phyloP scores from a whole-genome alignment of 331 rosid genomes.

The Dryas integrifolia region DNA sequence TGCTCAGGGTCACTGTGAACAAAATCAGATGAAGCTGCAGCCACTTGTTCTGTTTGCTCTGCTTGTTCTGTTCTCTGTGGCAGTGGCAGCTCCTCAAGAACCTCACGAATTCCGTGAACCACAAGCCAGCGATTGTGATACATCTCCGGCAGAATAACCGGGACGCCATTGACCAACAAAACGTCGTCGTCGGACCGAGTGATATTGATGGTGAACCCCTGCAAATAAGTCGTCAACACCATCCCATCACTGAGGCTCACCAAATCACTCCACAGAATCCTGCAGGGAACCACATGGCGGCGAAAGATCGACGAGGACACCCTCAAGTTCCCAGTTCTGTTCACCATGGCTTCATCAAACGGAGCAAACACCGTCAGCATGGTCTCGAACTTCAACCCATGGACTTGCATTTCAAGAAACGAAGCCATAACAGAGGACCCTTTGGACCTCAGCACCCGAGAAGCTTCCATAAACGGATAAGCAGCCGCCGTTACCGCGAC shows the following conservation, averaged over 20 bases:
- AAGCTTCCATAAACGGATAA: constrained; percentile 26
- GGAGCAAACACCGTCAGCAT: constrained; percentile 45
- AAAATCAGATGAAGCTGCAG: constrained; percentile 14
- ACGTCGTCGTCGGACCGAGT: constrained; percentile 14
- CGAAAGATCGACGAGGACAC: constrained; percentile 32
- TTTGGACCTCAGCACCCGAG: constrained; percentile 30
- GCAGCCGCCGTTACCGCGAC: background rate
- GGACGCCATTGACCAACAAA: constrained; percentile 34
- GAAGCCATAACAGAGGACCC: constrained; percentile 46
- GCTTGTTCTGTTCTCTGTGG: constrained; percentile 2
- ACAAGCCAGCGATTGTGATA: constrained; percentile 41
- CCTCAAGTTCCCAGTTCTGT: constrained; percentile 16
- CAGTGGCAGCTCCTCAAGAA: constrained; percentile 24
- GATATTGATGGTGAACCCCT: constrained; percentile 38
- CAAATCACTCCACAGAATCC: constrained; percentile 45
- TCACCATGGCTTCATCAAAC: constrained; percentile 25
- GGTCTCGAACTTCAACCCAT: constrained; percentile 26
- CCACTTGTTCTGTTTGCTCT: background rate
- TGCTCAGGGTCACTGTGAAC: constrained; percentile 7
- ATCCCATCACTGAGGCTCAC: constrained; percentile 28
- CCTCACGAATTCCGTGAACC: constrained; percentile 47
- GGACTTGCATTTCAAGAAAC: constrained; percentile 42
- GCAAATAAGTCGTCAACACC: constrained; percentile 32
- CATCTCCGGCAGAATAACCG: constrained; percentile 46
- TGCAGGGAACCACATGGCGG: constrained; percentile 51